Evolutionary conservation across 805 yeast genomes (phyloP), one percentile per base, ranked within the genome.

Genomic region (Nakazawaea wyomingensis): DNA sequence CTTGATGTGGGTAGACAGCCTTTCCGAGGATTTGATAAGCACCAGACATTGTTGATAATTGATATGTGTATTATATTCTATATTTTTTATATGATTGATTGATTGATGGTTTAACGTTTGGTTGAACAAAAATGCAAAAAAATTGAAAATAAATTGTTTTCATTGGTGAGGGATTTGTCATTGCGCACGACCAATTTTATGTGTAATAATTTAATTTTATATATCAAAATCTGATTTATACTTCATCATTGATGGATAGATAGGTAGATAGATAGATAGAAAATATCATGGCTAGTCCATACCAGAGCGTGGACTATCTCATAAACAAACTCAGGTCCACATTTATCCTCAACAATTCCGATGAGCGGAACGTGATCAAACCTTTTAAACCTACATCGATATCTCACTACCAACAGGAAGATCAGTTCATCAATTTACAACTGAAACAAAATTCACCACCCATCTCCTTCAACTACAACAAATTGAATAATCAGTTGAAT

Each of bases 1-100:
- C 78, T 52, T 78, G 84, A 69, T 89, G 91, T 48, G 97, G 79
- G 57, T 80, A 88, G 57, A 89, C 80, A 51, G 85, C 66, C 71
- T 75, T 87, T 48, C 98, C 98, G 57, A 88, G 71, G 55, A 90
- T 83, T 48, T 71, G 71, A 75, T 90, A 90, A 61, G 88, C 85
- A 58, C 85, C 78, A 66, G 85, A 95, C 96, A 88, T 88, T 36
- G 24, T 32, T 32, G 5, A 8, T 32, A 17, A 6, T 34, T n/a
- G n/a, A n/a, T n/a, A n/a, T 24, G 27, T 24, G 27, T 24, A 24
- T 24, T 24, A 24, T 8, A 24, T 24, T n/a, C n/a, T n/a, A n/a
- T n/a, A n/a, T n/a, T n/a, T n/a, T n/a, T n/a, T n/a, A n/a, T n/a
- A n/a, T n/a, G n/a, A n/a, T n/a, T n/a, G n/a, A n/a, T n/a, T n/a